Conservation (phyloP, 345 rosid genomes). For the Citrus glauca region DNA sequence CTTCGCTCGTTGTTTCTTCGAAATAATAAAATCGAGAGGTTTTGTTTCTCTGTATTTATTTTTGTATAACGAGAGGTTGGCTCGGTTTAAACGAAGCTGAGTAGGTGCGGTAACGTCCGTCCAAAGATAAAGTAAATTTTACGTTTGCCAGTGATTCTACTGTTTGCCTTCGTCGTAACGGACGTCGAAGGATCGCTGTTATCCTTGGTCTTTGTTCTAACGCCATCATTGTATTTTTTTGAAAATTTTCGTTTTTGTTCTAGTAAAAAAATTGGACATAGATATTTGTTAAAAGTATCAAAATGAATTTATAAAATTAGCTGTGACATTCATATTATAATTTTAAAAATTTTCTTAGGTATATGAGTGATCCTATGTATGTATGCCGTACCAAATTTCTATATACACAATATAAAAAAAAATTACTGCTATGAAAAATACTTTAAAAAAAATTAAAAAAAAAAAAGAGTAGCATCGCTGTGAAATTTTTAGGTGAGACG, state of each 20-base stretch:
- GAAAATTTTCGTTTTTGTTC: not conserved
- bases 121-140: not conserved
- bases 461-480: too few species aligned
- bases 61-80: not conserved
- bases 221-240: not conserved
- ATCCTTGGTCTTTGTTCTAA: not conserved
- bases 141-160: not conserved
- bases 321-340: too few species aligned
- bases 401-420: too few species aligned
- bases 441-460: too few species aligned
- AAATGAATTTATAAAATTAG: too few species aligned
- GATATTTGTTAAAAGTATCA: too few species aligned
- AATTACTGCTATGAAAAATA: too few species aligned
- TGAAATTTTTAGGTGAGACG: not conserved
- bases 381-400: too few species aligned
- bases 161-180: not conserved
- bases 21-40: not conserved
- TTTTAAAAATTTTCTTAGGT: too few species aligned
- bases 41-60: not conserved
- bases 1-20: not conserved
- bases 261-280: not conserved
- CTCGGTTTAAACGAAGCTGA: slow-evolving; percentile 5
- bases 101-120: slow-evolving; percentile 11
- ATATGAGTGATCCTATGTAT: too few species aligned
- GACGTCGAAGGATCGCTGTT: not conserved